phyloP scores from a whole-genome alignment of 257 asterid species.

The Catharanthus roseus region DNA sequence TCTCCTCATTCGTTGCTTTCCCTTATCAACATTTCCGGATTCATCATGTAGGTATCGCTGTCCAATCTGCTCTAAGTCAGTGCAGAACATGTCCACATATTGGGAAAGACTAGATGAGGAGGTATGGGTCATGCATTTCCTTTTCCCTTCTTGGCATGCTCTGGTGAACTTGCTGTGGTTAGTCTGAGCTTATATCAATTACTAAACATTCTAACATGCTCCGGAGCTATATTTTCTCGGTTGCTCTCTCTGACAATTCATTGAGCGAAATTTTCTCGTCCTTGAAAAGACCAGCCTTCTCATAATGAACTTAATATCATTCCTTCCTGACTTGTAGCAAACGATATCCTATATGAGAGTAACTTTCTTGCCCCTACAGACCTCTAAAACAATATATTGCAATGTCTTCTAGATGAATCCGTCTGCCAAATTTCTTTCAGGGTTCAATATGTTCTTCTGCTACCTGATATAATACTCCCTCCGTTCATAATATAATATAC shows the following conservation, averaged over 20 bases:
- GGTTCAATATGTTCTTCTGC: neutral
- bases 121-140: conserved; percentile 36
- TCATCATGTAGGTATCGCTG: conserved; percentile 65
- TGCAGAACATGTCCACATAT: conserved; percentile 45
- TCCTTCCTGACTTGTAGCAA: neutral
- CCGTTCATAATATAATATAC: no score
- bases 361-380: neutral
- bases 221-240: neutral
- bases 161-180: neutral
- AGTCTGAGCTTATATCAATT: neutral
- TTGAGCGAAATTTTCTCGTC: neutral
- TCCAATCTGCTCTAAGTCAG: conserved; percentile 84
- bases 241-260: neutral
- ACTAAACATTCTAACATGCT: neutral
- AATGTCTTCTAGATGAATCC: neutral
- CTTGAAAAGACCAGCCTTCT: neutral
- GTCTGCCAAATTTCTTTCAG: neutral
- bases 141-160: neutral
- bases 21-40: conserved; percentile 10
- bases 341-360: neutral
- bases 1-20: neutral
- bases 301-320: neutral
- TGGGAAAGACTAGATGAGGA: conserved; percentile 78
- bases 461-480: neutral
- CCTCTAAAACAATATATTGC: neutral